Evolutionary conservation across 139 green algal species (phyloP).

Genomic region (Closterium sp.): DNA sequence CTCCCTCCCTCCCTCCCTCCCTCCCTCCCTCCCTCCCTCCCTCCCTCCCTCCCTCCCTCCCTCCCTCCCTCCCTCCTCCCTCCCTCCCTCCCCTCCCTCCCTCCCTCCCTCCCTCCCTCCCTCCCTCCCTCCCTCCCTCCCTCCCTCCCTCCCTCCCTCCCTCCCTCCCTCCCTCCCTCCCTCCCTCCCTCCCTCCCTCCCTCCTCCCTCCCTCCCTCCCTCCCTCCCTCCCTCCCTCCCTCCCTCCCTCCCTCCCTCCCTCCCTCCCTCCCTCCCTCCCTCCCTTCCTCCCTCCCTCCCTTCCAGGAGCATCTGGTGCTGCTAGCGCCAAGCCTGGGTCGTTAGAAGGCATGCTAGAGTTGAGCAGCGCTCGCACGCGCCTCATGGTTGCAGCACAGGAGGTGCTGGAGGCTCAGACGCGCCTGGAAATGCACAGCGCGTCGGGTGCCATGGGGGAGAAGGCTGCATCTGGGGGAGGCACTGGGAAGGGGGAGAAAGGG

Average conservation of each 20-base stretch:
- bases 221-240: background rate
- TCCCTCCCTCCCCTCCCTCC: too few relatives aligned
- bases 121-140: background rate
- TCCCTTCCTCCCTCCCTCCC: too few relatives aligned
- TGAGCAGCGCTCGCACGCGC: background rate
- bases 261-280: background rate
- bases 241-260: background rate
- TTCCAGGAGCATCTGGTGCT: too few relatives aligned
- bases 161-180: background rate
- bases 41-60: too few relatives aligned
- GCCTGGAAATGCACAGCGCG: background rate
- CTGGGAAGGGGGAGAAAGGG: background rate
- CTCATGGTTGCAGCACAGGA: background rate
- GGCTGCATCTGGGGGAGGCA: background rate
- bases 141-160: background rate
- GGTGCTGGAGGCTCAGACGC: background rate
- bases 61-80: too few relatives aligned
- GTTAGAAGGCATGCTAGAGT: background rate
- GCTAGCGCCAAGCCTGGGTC: background rate
- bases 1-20: too few relatives aligned
- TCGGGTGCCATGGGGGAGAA: background rate
- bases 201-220: background rate
- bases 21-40: too few relatives aligned
- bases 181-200: background rate
- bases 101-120: too few relatives aligned